Conservation (phyloP, 2,329 filamentous ascomycete species). For the Apiospora pterosperma region DNA sequence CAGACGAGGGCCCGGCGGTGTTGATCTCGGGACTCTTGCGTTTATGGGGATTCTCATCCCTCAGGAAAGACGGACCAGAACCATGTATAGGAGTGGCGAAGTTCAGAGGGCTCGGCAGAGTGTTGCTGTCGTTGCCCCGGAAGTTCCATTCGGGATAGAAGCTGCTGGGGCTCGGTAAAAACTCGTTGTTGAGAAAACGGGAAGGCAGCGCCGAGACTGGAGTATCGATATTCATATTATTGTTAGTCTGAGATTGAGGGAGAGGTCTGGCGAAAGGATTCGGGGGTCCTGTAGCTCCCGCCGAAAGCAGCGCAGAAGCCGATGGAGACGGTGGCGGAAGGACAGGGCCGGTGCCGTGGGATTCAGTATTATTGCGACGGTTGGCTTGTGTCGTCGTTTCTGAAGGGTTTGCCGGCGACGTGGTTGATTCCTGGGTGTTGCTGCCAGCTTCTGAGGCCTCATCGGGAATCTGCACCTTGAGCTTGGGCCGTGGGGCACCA, state of each 20-base stretch:
- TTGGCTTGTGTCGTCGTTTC: conserved; percentile 55
- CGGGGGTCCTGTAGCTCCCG: conserved; percentile 85
- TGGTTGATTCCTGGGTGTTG: conserved; percentile 65
- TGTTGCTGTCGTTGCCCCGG: conserved; percentile 69
- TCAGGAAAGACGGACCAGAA: conserved; percentile 59
- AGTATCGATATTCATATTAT: conserved; percentile 64
- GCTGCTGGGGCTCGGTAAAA: conserved; percentile 84
- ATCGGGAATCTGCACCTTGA: conserved; percentile 94
- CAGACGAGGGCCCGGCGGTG: conserved; percentile 34
- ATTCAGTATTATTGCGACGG: conserved; percentile 45
- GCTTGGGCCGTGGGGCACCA: conserved; percentile 70
- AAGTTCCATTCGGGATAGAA: conserved; percentile 94
- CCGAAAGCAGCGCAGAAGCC: conserved; percentile 79
- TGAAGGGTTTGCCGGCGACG: conserved; percentile 58
- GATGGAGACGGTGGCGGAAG: conserved; percentile 92
- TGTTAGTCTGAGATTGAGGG: conserved; percentile 60
- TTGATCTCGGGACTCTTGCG: conserved; percentile 55
- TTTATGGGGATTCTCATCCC: conserved; percentile 53
- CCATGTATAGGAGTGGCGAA: conserved; percentile 78
- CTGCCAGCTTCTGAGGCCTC: conserved; percentile 77
- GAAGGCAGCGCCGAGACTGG: conserved; percentile 93
- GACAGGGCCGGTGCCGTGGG: conserved; percentile 67
- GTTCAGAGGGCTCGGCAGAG: conserved; percentile 86
- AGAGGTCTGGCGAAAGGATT: conserved; percentile 92
- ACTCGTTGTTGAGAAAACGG: conserved; percentile 81